Conservation (phyloP, 2,329 filamentous ascomycete species). For the Colletotrichum sp. region DNA sequence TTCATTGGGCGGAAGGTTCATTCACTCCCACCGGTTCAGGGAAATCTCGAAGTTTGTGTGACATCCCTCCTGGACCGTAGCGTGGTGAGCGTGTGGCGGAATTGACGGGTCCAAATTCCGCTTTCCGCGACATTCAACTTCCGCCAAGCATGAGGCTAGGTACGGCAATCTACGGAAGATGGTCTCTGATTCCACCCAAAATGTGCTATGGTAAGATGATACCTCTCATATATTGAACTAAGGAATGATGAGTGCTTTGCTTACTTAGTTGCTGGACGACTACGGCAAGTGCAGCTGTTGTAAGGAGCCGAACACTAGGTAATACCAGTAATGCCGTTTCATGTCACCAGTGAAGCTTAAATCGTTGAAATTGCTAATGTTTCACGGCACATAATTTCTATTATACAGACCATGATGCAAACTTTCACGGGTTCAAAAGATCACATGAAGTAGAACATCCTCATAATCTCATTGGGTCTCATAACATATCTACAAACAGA, state of each 20-base stretch:
- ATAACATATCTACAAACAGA: constrained; percentile 5
- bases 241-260: rapidly evolving
- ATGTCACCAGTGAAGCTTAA: neutral
- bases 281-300: neutral
- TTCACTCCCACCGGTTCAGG: neutral
- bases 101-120: neutral
- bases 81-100: neutral
- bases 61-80: neutral
- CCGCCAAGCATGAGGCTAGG: neutral
- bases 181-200: neutral
- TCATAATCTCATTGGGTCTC: neutral
- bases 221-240: rapidly evolving
- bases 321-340: neutral
- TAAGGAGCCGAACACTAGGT: neutral
- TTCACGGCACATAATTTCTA: too few species aligned
- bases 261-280: neutral
- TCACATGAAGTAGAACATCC: neutral
- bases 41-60: neutral
- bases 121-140: neutral
- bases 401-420: neutral
- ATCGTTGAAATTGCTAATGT: neutral
- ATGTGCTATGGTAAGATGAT: neutral
- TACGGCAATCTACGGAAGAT: neutral
- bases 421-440: neutral
- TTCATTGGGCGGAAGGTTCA: neutral